These are phyloP conservation scores for Alternaria atra DNA, from an alignment of 2,329 filamentous ascomycete species.

Conservation along the genomic window DNA sequence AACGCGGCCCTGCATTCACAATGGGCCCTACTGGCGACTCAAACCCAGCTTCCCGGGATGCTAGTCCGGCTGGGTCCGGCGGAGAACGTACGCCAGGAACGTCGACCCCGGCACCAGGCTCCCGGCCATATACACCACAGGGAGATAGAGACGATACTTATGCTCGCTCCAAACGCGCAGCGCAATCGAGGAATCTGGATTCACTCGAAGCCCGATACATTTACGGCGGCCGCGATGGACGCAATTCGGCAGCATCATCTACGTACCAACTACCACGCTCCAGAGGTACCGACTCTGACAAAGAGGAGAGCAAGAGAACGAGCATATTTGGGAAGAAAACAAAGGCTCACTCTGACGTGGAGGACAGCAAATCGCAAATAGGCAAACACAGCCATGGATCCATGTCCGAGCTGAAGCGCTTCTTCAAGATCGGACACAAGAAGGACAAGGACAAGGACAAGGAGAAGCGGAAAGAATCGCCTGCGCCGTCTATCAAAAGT, in stretches of 20 bases:
- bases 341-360: slow-evolving; percentile 55
- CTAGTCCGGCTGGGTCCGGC: slow-evolving; percentile 69
- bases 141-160: slow-evolving; percentile 88
- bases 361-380: slow-evolving; percentile 38
- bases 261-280: slow-evolving; percentile 57
- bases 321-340: slow-evolving; percentile 64
- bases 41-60: slow-evolving; percentile 63
- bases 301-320: slow-evolving; percentile 59
- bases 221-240: slow-evolving; percentile 77
- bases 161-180: slow-evolving; percentile 79
- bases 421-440: slow-evolving; percentile 80
- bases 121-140: slow-evolving; percentile 78
- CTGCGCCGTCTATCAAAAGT: slow-evolving; percentile 66
- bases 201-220: slow-evolving; percentile 83
- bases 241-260: slow-evolving; percentile 52
- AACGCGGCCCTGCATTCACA: slow-evolving; percentile 63
- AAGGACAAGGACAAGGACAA: slow-evolving; percentile 60
- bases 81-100: slow-evolving; percentile 59
- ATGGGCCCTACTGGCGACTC: slow-evolving; percentile 66
- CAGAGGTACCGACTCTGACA: slow-evolving; percentile 50
- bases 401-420: slow-evolving; percentile 95
- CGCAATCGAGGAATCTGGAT: slow-evolving; percentile 71
- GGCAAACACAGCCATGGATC: slow-evolving; percentile 70
- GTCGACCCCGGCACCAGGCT: slow-evolving; percentile 66
- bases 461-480: slow-evolving; percentile 68